A percentile compares a stretch with the other conserved stretches of the same genome.
Evolutionary conservation across 1,284 basidiomycete species (phyloP).

Genomic region (Amylostereum areolatum): DNA sequence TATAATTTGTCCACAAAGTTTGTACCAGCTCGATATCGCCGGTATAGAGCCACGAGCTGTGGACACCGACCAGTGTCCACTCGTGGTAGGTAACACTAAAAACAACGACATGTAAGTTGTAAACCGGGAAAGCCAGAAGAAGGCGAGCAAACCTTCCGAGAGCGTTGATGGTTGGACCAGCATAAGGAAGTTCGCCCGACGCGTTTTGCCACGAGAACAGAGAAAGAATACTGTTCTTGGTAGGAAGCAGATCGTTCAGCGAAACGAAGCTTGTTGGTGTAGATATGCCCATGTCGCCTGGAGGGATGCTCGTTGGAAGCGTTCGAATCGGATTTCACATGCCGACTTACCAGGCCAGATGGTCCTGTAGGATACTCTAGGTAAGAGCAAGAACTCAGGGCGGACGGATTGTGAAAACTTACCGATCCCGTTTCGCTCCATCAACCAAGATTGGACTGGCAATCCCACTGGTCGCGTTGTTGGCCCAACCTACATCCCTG

Average conservation of each 20-base stretch:
- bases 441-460: constrained; percentile 59
- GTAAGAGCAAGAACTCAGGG: not conserved
- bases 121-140: too few relatives aligned
- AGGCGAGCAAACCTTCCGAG: constrained; percentile 15
- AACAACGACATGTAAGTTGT: not conserved
- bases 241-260: constrained; percentile 50
- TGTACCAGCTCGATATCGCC: constrained; percentile 40
- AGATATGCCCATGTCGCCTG: constrained; percentile 57
- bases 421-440: constrained; percentile 57
- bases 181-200: constrained; percentile 49
- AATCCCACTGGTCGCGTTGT: constrained; percentile 49
- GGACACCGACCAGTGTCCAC: constrained; percentile 40
- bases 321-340: too few relatives aligned
- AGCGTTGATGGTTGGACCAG: constrained; percentile 51
- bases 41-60: constrained; percentile 41
- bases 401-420: constrained; percentile 4
- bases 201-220: constrained; percentile 52
- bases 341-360: constrained; percentile 37
- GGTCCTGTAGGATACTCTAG: constrained; percentile 26
- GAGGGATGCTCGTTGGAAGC: too few relatives aligned
- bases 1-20: constrained; percentile 44
- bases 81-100: constrained; percentile 36
- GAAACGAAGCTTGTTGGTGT: constrained; percentile 57
- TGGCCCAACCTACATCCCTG: constrained; percentile 39
- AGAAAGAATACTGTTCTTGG: constrained; percentile 49